Base-by-base conservation (phyloP, 2,329 filamentous ascomycete genomes). In the Nothophaeocryptopus gaeumannii region DNA sequence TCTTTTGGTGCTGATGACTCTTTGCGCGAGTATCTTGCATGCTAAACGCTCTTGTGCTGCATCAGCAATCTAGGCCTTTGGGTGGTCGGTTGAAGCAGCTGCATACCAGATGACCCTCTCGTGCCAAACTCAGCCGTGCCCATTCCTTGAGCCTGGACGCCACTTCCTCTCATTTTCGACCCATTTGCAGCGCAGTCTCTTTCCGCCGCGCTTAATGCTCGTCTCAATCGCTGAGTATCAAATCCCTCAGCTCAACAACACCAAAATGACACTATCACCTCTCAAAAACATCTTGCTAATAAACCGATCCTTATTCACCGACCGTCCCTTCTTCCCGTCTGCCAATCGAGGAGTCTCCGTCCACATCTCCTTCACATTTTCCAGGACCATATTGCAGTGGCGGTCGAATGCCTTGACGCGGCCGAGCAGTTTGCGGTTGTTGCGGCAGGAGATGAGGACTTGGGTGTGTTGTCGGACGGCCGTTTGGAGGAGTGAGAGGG, bases 281-380 rank as follows among this genome's bases (percentile, higher is more conserved):
- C 89, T 78, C 58, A 95, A 72, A 71, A 95, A 95, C 91, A 96
- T 92, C 78, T 96, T 96, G 80, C 89, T 95, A 66, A 97, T 93
- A 73, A 96, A 96, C 36, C 93, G 80, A 73, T 99, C 93, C 82
- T 97, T 96, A 77, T 99, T 99, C 56, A 97, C 89, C 38, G 87
- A 84, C 64, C 86, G 79, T 48, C 91, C 91, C 75, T 90, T 91
- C 78, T 92, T 93, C 59, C 92, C 92, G 59, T 85, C 86, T 15
- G 87, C 84, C 66, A 88, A 79, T 54, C 84, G 78, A 41, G 92
- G 90, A 48, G 88, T 93, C 76, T 99, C 93, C 8, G 91, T 96
- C 93, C 93, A 99, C 92, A 99, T 97, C 76, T 99, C 93, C 79
- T 95, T 95, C 37, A 95, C 90, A 62, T 96, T 96, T 78, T 96